Evolutionary conservation across 2,329 filamentous ascomycete species (phyloP).

Genomic region (Colletotrichum melonis): DNA sequence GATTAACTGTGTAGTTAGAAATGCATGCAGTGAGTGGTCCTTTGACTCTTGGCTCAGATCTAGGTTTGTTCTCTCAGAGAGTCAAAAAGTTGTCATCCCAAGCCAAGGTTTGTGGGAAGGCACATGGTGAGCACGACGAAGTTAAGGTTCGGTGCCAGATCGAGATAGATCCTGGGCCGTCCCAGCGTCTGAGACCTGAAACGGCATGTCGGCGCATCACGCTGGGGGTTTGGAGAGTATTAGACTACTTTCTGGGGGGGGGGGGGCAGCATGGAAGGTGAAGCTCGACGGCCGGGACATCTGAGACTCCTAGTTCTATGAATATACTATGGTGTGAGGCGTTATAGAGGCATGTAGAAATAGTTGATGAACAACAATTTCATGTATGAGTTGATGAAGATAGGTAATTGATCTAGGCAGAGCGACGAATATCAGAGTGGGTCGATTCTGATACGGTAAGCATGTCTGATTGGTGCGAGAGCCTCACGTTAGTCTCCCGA

Average conservation of each 20-base stretch:
- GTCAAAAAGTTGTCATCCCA: constrained; percentile 25
- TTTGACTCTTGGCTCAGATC: not conserved
- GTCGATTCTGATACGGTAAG: not conserved
- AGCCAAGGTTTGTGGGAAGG: not conserved
- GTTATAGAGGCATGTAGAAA: not conserved
- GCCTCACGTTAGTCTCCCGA: not conserved
- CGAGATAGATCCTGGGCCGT: constrained; percentile 24
- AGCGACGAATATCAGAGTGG: constrained; percentile 20
- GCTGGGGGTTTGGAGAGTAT: not conserved
- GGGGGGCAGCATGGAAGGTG: not conserved
- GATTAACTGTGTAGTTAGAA: not conserved
- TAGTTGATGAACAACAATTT: not conserved
- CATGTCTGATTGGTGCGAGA: constrained; percentile 20
- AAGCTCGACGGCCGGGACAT: not conserved
- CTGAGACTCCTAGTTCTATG: not conserved
- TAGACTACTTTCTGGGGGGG: not conserved
- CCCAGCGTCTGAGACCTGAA: constrained; percentile 24
- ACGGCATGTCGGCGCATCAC: constrained; percentile 14
- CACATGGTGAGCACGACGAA: constrained; percentile 16
- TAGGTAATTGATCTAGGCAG: not conserved
- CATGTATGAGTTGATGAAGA: not conserved
- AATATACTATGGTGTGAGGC: not conserved
- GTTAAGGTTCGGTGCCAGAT: constrained; percentile 21
- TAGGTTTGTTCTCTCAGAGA: constrained; percentile 3
- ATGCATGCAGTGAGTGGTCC: not conserved